These are phyloP conservation scores for Cryphonectria carpinicola DNA, from an alignment of 2,329 filamentous ascomycete species.

Conservation along the genomic window DNA sequence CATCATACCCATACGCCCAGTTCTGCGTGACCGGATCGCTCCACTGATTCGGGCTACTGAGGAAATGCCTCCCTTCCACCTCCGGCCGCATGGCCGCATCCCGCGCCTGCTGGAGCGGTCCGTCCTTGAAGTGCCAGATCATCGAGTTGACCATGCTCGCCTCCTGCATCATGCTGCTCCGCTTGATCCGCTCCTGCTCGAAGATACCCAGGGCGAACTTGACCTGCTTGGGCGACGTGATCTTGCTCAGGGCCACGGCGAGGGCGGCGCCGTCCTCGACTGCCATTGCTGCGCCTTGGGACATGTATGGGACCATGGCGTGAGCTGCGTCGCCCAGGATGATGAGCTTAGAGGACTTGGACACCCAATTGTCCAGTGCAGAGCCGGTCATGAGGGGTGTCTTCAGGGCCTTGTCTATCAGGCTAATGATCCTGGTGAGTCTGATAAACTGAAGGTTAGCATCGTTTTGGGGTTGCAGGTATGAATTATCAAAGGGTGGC, in stretches of 20 bases:
- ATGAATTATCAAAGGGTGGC: not conserved
- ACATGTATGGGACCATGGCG: constrained; percentile 49
- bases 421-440: constrained; percentile 41
- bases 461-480: too few relatives aligned
- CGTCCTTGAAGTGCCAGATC: constrained; percentile 52
- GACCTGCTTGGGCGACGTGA: constrained; percentile 36
- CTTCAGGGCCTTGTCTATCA: constrained; percentile 41
- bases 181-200: constrained; percentile 40
- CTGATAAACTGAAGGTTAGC: constrained; percentile 26
- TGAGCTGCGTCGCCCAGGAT: constrained; percentile 49
- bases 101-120: constrained; percentile 45
- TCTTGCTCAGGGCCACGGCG: constrained; percentile 37
- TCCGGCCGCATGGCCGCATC: constrained; percentile 47
- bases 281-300: constrained; percentile 48
- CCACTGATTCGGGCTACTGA: constrained; percentile 52
- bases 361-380: constrained; percentile 37
- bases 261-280: constrained; percentile 48
- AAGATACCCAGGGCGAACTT: constrained; percentile 41
- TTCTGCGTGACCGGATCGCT: constrained; percentile 49
- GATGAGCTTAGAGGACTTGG: constrained; percentile 37
- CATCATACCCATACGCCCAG: constrained; percentile 55
- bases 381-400: constrained; percentile 39
- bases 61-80: constrained; percentile 41
- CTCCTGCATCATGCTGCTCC: constrained; percentile 46
- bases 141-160: constrained; percentile 50